Evolutionary conservation across 345 rosid genomes (phyloP), one percentile per base, ranked within the genome.

Genomic region (Syzygium oleosum): DNA sequence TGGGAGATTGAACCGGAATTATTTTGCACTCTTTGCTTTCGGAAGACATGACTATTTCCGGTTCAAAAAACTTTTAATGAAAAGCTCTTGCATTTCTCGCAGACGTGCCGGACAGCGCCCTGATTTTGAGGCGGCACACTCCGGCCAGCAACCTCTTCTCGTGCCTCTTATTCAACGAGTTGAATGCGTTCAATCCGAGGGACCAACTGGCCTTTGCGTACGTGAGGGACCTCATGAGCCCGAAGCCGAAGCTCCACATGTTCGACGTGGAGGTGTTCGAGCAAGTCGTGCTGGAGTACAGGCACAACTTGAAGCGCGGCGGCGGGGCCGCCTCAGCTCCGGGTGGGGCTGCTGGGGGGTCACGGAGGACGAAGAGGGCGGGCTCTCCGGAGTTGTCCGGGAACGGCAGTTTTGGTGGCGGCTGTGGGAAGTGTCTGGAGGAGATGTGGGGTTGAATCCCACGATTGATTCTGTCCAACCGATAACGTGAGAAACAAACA

Each of bases 31-130:
- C 17, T 29, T n/a, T 84, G 49, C 12, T 5, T 13, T 16, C 0
- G 15, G 5, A 14, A 5, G 46, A 43, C 46, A 43, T 43, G 46
- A 27, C 12, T 52, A 31, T 84, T 84, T 52, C 7, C 1, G 3
- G 4, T 84, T 51, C 43, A 19, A 84, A 25, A 52, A 52, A 6
- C 59, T 22, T 9, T 34, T 7, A 19, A 38, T 6, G 1, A 12
- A 43, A 58, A n/a, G 12, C 12, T 14, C 6, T 22, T 41, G 17
- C 3, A n/a, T 49, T 19, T 68, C 25, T 56, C 4, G 4, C 92
- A 97, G 99, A 97, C 92, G 99, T 97, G 63, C 99, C 99, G 22
- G 99, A 95, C 52, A 97, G 94, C 88, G 98, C 97, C 1, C 11
- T 97, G 77, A 96, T 96, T 78, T 56, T 97, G 84, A 95, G 98